Evolutionary conservation across 371 early-diverging fungal genomes (phyloP).

Genomic region (Blakeslea trispora): DNA sequence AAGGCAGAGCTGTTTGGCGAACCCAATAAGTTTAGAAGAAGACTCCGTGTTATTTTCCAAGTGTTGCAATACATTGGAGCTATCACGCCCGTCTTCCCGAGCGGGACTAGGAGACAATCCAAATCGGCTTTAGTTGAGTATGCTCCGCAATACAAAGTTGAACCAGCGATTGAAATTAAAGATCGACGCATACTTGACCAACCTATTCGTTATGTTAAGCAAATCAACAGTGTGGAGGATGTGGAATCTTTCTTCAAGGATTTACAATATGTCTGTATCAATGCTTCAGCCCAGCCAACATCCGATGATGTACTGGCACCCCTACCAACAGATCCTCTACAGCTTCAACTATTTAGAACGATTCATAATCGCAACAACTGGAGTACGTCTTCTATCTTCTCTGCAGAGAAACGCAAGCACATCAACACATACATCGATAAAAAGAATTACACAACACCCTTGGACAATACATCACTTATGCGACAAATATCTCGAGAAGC

Average conservation of each 20-base stretch:
- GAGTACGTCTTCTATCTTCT: not conserved
- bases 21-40: constrained; percentile 20
- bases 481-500: not conserved
- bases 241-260: not conserved
- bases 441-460: not conserved
- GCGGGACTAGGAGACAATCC: not conserved
- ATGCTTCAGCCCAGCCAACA: not conserved
- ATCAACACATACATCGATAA: constrained; percentile 2
- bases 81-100: not conserved
- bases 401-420: not conserved
- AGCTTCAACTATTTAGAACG: constrained; percentile 8
- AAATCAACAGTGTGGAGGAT: not conserved
- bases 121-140: not conserved
- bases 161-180: not conserved
- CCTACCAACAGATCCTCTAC: not conserved
- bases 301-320: not conserved
- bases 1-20: constrained; percentile 3
- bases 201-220: not conserved
- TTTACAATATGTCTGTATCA: not conserved
- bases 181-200: not conserved
- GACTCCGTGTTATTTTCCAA: constrained; percentile 14
- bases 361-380: not conserved
- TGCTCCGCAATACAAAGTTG: not conserved
- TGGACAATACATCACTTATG: not conserved
- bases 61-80: constrained; percentile 5